Evolutionary conservation across 1,284 basidiomycete species (phyloP), one percentile per base, ranked within the genome.

Genomic region (Hemileia vastatrix): DNA sequence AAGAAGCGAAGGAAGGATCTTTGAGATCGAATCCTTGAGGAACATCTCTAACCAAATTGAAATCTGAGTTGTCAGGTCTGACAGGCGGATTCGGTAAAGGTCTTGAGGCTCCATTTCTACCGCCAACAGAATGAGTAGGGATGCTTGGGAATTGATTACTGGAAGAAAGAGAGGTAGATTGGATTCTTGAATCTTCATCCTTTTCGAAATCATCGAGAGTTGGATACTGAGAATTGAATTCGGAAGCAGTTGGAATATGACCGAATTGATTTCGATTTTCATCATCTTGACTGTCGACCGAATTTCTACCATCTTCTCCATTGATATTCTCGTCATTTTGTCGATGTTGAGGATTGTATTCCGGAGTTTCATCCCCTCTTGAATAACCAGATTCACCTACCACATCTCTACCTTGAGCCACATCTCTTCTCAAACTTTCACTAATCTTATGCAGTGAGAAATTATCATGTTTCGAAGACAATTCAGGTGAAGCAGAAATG

Each of bases 171-270:
- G 27, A 27, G 27, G 27, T 27, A 27, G 27, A 27, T 27, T 27
- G 27, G 27, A 27, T 27, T 27, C 27, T 27, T 27, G 27, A 27
- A 27, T 27, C 27, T 27, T 27, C 27, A 27, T 27, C 27, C 15
- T 40, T 65, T 50, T 72, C 71, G 45, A 72, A 65, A 23, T 71
- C 67, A 56, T 72, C 68, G 51, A 72, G 66, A 45, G 65, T 67
- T 3, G 71, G 71, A 49, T 68, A 72, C 9, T 64, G 54, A 6
- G 64, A 61, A 48, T 55, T 64, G 62, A 71, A 71, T 31, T 71
- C 63, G 53, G 68, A 68, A 1, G 64, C 65, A 8, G 66, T 63
- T 18, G 69, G 68, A 1, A 70, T 58, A 48, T 6, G 65, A 64
- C 43, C 67, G 67, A 60, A 57, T 31, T 15, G 59, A 57, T 9